Base-by-base conservation (phyloP, 75 land plant species). In the Picea glauca region DNA sequence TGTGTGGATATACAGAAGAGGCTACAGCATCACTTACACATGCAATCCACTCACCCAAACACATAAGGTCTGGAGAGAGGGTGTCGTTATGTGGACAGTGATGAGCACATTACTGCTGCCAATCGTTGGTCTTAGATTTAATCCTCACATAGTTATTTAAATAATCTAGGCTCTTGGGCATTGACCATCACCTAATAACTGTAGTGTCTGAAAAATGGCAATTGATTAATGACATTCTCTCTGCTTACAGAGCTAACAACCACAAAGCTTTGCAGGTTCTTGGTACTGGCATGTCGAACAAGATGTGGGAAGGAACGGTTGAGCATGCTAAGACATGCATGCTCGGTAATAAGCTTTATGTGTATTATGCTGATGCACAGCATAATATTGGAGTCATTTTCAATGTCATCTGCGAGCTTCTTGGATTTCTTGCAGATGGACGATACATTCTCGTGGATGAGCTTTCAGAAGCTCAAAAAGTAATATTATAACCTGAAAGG, bases 281-380 rank as follows among this genome's bases (percentile, higher is more conserved):
- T 62, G 92, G 94, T 33, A 77, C 78, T 33, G 94, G 92, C 59
- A 90, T 92, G 92, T 90, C 92, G 18, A 78, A 88, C 58, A 92
- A 88, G 63, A 92, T 90, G 90, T 92, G 91, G 94, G 94, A 92
- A 79, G 80, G 82, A 62, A 84, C 84, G 3, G 79, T 88, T 13
- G 94, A 92, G 13, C 94, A 92, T 83, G 92, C 92, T 54, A 85
- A 82, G 58, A 90, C 87, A 33, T 92, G 92, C 74, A 77, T 62
- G 18, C 78, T 88, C 32, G 85, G 77, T 72, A 80, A 81, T 56
- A 80, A 76, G 73, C 13, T 81, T 3, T 80, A 80, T 77, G 60
- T 86, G 54, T 68, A 78, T 32, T 89, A 91, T 80, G 75, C 79
- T 14, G 77, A 80, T 68, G 20, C 76, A 18, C 72, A 83, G 32